Evolutionary conservation across 1,284 basidiomycete genomes (phyloP).

Genomic region (Cutaneotrichosporon curvatum): DNA sequence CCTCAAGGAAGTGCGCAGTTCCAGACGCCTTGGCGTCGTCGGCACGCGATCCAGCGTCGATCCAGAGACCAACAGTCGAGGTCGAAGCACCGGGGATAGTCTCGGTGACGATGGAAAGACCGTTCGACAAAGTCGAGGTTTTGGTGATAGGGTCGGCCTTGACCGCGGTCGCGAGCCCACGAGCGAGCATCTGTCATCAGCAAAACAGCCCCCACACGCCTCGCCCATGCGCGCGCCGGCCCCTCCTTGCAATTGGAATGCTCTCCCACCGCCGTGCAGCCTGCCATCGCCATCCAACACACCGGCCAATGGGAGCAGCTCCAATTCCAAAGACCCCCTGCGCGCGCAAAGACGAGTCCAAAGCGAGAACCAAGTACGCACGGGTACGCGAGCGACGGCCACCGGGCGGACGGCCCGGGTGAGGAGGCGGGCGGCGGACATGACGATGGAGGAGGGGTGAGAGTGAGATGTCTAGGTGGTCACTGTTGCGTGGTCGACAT

Average conservation of each 20-base stretch:
- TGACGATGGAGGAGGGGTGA: conserved; percentile 18
- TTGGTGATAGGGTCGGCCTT: conserved; percentile 70
- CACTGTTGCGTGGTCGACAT: no score
- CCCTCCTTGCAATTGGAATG: background rate
- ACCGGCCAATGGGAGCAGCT: conserved; percentile 11
- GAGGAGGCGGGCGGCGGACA: conserved; percentile 39
- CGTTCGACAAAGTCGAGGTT: conserved; percentile 81
- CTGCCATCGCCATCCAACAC: no score
- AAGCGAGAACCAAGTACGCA: conserved; percentile 9
- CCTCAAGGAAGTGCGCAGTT: conserved; percentile 98
- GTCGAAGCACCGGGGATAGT: conserved; percentile 90
- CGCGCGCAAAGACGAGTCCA: no score
- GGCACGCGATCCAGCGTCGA: conserved; percentile 93
- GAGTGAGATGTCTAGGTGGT: background rate
- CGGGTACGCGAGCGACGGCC: conserved; percentile 20
- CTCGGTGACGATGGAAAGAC: conserved; percentile 87
- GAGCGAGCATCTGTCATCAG: conserved; percentile 25
- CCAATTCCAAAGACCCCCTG: conserved; percentile 3
- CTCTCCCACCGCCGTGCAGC: no score
- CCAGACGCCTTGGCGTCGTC: conserved; percentile 92
- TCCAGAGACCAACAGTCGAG: conserved; percentile 97
- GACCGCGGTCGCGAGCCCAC: conserved; percentile 42
- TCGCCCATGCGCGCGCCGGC: background rate
- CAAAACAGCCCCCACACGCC: background rate
- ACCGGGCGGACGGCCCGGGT: conserved; percentile 32